phyloP scores from a whole-genome alignment of 140 eudicot species.

The Anethum foeniculum region DNA sequence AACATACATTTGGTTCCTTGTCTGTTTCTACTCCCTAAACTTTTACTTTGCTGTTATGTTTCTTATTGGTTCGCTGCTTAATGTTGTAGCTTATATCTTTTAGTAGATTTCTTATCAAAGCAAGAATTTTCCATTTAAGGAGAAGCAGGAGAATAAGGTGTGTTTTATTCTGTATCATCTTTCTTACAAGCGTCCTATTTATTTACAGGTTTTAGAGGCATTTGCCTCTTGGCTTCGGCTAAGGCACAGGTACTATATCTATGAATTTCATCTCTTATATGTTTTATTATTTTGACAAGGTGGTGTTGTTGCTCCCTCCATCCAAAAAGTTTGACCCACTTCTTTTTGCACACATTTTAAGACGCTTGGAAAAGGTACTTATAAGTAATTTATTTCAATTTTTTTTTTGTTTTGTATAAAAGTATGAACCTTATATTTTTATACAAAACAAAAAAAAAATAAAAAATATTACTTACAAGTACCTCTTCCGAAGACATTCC shows the following conservation, averaged over 20 bases:
- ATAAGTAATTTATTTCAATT: too few relatives aligned
- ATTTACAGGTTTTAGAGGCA: constrained; percentile 89
- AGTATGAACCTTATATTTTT: too few relatives aligned
- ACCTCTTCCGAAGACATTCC: too few relatives aligned
- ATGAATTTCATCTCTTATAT: background rate
- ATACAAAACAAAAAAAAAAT: too few relatives aligned
- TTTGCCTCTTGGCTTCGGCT: constrained; percentile 99
- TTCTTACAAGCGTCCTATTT: constrained; percentile 9
- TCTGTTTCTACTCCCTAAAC: background rate
- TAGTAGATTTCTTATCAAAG: background rate
- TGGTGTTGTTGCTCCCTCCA: too few relatives aligned
- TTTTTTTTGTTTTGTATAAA: too few relatives aligned
- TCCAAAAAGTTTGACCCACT: too few relatives aligned
- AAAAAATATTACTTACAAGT: too few relatives aligned
- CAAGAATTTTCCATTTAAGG: background rate
- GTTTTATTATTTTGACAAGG: background rate
- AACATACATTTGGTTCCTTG: background rate
- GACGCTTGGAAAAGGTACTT: too few relatives aligned
- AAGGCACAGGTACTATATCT: constrained; percentile 64
- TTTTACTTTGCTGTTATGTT: background rate
- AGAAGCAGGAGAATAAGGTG: background rate
- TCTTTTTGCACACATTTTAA: too few relatives aligned
- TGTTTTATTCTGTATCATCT: constrained; percentile 1
- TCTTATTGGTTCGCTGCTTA: background rate
- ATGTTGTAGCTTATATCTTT: background rate